phyloP scores from a whole-genome alignment of 2,329 filamentous ascomycete genomes.

The Cercospora berteroae region DNA sequence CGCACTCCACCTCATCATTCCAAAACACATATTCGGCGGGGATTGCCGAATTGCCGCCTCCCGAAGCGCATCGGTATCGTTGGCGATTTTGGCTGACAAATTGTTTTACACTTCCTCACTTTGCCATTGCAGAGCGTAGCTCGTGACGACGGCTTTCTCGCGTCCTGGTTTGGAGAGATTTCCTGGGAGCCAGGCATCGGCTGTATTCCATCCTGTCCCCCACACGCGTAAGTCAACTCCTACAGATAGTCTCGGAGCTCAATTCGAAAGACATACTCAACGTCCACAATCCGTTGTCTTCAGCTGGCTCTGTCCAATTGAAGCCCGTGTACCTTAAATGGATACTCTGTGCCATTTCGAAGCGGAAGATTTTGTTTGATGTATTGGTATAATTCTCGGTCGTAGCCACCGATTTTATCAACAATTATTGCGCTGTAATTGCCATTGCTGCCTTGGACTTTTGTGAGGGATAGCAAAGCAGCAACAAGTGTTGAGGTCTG shows the following conservation, averaged over 20 bases:
- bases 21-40: constrained; percentile 10
- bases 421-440: neutral
- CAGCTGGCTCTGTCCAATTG: constrained; percentile 1
- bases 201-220: neutral
- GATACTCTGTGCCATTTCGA: neutral
- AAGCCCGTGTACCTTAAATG: neutral
- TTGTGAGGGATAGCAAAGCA: neutral
- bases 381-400: neutral
- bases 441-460: neutral
- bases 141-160: neutral
- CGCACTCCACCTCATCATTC: neutral
- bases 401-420: neutral
- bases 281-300: constrained; percentile 6
- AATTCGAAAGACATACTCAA: neutral
- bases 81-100: constrained; percentile 6
- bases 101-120: neutral
- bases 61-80: constrained; percentile 3
- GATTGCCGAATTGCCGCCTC: neutral
- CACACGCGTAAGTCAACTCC: too few relatives aligned
- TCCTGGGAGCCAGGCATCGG: constrained; percentile 4
- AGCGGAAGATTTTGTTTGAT: neutral
- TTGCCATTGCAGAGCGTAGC: neutral
- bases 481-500: neutral
- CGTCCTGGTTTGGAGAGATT: neutral
- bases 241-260: too few relatives aligned